Evolutionary conservation across 768 basidiomycete genomes (phyloP).

Genomic region (Auricularia heimuer): DNA sequence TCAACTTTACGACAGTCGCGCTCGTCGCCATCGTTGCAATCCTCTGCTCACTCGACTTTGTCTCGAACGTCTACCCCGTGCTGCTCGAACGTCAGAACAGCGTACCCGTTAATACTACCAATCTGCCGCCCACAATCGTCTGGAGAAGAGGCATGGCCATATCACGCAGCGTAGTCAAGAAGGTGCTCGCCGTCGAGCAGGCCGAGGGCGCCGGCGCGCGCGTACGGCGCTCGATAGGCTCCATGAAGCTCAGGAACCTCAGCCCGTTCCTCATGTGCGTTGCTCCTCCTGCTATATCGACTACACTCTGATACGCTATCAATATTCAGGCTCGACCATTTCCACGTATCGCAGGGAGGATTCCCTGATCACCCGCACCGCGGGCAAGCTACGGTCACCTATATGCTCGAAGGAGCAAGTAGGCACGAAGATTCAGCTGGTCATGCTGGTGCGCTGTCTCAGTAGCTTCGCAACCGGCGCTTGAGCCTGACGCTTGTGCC

Average conservation of each 20-base stretch:
- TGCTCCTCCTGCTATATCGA: no score
- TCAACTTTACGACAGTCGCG: not conserved
- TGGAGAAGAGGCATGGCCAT: constrained; percentile 18
- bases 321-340: constrained; percentile 48
- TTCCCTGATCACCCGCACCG: constrained; percentile 93
- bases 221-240: constrained; percentile 83
- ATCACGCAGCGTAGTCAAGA: constrained; percentile 66
- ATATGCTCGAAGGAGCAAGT: constrained; percentile 37
- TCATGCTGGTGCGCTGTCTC: constrained; percentile 42
- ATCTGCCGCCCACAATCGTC: not conserved
- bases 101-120: not conserved
- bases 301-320: no score
- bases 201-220: constrained; percentile 35
- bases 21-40: not conserved
- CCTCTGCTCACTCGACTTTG: not conserved
- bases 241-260: constrained; percentile 60
- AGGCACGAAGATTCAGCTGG: constrained; percentile 89
- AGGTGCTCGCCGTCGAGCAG: constrained; percentile 66
- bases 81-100: not conserved
- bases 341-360: constrained; percentile 60
- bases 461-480: not conserved
- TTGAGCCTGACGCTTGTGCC: not conserved
- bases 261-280: constrained; percentile 78
- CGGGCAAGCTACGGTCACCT: constrained; percentile 65
- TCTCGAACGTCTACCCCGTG: not conserved